Percentiles rank a stretch among this genome's conserved stretches.
Conservation (phyloP, 345 rosid genomes). For the Viola odorata region DNA sequence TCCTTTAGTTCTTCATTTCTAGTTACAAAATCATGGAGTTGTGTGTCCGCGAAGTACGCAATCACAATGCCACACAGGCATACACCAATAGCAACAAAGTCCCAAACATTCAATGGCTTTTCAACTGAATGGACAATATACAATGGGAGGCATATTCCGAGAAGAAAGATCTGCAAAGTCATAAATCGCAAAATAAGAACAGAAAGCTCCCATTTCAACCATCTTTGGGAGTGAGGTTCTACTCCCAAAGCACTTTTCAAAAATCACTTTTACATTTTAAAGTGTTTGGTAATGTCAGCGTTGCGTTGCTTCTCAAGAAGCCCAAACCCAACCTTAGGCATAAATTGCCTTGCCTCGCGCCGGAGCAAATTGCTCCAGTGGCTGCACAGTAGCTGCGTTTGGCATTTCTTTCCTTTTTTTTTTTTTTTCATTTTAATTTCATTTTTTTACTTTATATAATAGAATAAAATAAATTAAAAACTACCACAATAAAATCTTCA, state of each 20-base stretch:
- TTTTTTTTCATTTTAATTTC: no score
- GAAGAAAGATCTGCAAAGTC: constrained; percentile 60
- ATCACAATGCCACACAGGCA: constrained; percentile 57
- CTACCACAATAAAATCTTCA: no score
- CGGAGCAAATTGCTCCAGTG: no score
- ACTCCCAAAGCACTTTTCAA: no score
- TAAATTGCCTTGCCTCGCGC: no score
- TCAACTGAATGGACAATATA: constrained; percentile 57
- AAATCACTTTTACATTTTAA: neutral
- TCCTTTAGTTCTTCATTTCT: constrained; percentile 60
- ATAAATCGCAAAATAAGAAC: neutral
- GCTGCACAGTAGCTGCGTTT: no score
- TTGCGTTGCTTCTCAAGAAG: neutral
- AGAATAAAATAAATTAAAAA: no score
- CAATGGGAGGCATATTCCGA: constrained; percentile 74
- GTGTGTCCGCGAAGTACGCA: constrained; percentile 80
- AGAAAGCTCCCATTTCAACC: neutral
- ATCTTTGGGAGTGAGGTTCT: no score
- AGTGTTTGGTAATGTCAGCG: neutral
- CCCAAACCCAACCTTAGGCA: no score
- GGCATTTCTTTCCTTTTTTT: no score
- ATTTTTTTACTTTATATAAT: no score
- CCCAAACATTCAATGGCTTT: constrained; percentile 57
- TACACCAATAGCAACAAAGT: constrained; percentile 50
- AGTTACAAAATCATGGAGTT: constrained; percentile 69